These are phyloP conservation scores for Boletales sp. DNA, from an alignment of 768 basidiomycete genomes.

Conservation along the genomic window DNA sequence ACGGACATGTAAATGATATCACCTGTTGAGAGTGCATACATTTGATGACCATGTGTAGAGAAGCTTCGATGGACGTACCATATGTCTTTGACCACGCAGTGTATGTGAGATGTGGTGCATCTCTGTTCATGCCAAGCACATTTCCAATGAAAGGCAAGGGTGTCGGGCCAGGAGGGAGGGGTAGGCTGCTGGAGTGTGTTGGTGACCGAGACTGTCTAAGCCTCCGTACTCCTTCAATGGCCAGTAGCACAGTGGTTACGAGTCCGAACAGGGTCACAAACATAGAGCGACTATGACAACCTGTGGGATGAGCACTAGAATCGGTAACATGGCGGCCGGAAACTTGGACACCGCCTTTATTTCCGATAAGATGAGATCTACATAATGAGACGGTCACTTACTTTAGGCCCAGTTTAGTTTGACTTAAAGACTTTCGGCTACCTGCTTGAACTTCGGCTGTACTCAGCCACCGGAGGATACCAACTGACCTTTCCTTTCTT, in stretches of 20 bases:
- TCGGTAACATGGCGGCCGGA: too few relatives aligned
- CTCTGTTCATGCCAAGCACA: slow-evolving; percentile 4
- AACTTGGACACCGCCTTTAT: too few relatives aligned
- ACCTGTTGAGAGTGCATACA: not conserved
- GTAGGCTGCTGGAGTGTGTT: not conserved
- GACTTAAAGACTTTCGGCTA: too few relatives aligned
- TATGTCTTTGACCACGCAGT: slow-evolving; percentile 16
- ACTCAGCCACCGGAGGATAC: too few relatives aligned
- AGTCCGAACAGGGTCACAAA: slow-evolving; percentile 1
- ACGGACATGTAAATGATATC: slow-evolving; percentile 17
- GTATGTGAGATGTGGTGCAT: slow-evolving; percentile 12
- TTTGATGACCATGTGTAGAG: too few relatives aligned
- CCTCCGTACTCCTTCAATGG: slow-evolving; percentile 1
- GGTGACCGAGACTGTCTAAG: not conserved
- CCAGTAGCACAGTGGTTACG: not conserved
- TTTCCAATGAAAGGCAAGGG: slow-evolving; percentile 13
- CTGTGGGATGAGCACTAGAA: too few relatives aligned
- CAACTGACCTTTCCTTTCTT: too few relatives aligned
- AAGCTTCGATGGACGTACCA: slow-evolving; percentile 4
- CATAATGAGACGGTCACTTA: too few relatives aligned
- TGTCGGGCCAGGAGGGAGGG: slow-evolving; percentile 18
- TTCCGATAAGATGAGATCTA: too few relatives aligned
- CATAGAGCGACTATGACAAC: not conserved
- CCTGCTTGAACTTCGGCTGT: too few relatives aligned
- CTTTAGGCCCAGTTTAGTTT: too few relatives aligned